phyloP scores from a whole-genome alignment of 148 eudicot species.

The Amaranthus hypochondriacus region DNA sequence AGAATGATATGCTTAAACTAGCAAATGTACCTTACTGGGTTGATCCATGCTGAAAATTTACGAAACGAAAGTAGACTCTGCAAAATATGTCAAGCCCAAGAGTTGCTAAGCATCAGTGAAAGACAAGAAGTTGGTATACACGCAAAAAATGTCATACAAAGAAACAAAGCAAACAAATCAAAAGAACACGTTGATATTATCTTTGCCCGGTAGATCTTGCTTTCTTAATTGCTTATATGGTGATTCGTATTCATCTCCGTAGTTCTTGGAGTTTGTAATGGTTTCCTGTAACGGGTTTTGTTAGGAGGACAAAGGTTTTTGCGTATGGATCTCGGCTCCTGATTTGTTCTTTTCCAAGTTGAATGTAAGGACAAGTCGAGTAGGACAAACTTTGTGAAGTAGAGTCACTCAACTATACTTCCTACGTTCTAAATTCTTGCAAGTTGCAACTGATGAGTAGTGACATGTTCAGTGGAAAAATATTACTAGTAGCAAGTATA shows the following conservation, averaged over 20 bases:
- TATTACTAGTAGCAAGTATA: no score
- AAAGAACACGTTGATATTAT: background rate
- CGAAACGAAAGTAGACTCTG: constrained; percentile 96
- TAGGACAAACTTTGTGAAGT: no score
- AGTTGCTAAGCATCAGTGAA: background rate
- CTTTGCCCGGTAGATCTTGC: background rate
- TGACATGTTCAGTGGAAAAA: no score
- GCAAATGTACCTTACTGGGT: constrained; percentile 65
- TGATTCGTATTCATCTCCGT: background rate
- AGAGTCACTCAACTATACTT: no score
- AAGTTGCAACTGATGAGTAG: no score
- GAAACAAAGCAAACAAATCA: background rate
- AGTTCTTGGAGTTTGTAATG: background rate
- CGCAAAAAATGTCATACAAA: background rate
- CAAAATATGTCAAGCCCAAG: constrained; percentile 10
- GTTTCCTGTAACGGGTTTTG: background rate
- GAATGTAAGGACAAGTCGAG: no score
- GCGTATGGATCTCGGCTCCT: no score
- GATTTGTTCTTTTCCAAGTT: no score
- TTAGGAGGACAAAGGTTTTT: background rate
- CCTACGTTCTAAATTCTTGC: no score
- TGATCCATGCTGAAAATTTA: constrained; percentile 96
- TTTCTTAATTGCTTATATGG: background rate
- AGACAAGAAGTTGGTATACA: background rate
- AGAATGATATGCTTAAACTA: background rate